These are phyloP conservation scores for Artemisia annua DNA, from an alignment of 129 eudicot species.

Conservation along the genomic window DNA sequence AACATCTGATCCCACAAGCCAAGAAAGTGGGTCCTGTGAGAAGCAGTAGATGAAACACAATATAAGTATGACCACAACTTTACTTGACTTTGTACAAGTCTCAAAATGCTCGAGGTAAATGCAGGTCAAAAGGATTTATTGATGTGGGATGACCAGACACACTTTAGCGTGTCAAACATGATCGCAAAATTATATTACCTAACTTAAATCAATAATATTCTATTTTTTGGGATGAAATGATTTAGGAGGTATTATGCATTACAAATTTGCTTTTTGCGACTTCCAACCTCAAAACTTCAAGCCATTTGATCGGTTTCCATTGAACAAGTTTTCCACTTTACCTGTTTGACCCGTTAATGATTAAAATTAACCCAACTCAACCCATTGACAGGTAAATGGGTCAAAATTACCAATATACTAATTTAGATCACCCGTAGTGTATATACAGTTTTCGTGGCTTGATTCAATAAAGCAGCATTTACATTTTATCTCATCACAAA, in stretches of 20 bases:
- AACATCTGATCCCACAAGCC: conserved; percentile 95
- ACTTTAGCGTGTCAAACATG: neutral
- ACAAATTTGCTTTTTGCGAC: neutral
- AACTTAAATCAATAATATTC: neutral
- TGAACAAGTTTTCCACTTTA: neutral
- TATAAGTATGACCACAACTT: conserved; percentile 6
- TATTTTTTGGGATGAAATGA: neutral
- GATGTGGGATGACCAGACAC: neutral
- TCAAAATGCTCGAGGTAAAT: neutral
- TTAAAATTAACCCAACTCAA: neutral
- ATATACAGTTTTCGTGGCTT: neutral
- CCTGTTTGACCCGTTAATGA: neutral
- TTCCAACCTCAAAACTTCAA: neutral
- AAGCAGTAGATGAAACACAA: conserved; percentile 24
- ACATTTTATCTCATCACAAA: conserved; percentile 9
- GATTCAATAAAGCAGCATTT: neutral
- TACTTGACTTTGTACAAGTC: neutral
- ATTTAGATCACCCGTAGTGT: neutral
- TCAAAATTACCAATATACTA: too few species aligned
- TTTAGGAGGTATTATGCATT: conserved; percentile 2
- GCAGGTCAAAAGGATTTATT: neutral
- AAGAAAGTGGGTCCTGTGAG: conserved; percentile 83
- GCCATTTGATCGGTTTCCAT: neutral
- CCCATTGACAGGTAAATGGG: too few species aligned
- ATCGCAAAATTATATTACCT: neutral